Base-by-base conservation (phyloP, 768 basidiomycete species). In the Calocybe indica region DNA sequence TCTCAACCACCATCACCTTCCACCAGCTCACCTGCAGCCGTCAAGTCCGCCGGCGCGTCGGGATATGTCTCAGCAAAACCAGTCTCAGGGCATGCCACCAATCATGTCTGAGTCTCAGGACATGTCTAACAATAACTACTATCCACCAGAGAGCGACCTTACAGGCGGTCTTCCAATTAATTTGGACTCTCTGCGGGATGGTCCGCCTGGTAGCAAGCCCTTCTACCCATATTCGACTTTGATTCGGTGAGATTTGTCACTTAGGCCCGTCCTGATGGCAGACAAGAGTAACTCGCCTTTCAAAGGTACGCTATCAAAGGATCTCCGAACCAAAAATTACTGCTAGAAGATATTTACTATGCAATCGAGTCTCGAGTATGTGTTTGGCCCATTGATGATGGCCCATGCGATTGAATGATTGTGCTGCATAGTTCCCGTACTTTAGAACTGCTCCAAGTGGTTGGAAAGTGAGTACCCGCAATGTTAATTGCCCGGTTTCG, bases 181-280 rank as follows among this genome's bases (percentile, higher is more conserved):
- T 59, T 83, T 92, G 22, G 88, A 90, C 64, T 91, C 89, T 3
- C 72, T 92, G 47, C 76, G 89, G 45, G 89, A 92, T 60, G 88
- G 90, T 0, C 90, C 89, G 2, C 88, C 90, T 6, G 89, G 90
- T 40, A 88, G 82, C 62, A 92, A 92, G 63, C 89, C 89, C 5
- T 91, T 92, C 59, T 92, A 92, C 59, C 90, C 89, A 2, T 92
- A 92, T 61, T 92, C 89, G 3, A 92, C 89, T 32, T 79, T 92
- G 46, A 92, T 92, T 59, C 82, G 89, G 89, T 90, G 62, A 48
- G 84, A 74, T 49, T 40, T 22, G 43, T 35, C 10, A 15, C 37
- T 42, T 49, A 28, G 37, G 37, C 39, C n/a, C 5, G 37, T 41
- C 22, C 4, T 32, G 29, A 32, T 39, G 37, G 13, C 34, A 28